phyloP scores from a whole-genome alignment of 2,329 filamentous ascomycete species.

The Juglanconis sp. region DNA sequence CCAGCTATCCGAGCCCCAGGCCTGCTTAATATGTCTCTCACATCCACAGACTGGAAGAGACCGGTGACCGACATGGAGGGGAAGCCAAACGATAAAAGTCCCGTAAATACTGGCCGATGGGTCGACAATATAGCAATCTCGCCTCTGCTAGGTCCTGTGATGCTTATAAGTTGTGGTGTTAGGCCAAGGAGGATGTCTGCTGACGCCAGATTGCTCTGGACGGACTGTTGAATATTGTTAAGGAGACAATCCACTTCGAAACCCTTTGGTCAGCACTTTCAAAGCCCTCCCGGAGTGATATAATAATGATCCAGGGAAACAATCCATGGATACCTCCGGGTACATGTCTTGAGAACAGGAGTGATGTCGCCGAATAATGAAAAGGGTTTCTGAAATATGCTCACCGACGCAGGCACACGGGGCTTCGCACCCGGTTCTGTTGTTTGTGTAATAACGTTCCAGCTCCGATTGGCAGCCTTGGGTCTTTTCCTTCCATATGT shows the following conservation, averaged over 20 bases:
- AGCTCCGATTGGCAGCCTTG: neutral
- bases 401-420: neutral
- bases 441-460: neutral
- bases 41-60: neutral
- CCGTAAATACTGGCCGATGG: neutral
- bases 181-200: constrained; percentile 3
- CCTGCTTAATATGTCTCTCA: neutral
- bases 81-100: neutral
- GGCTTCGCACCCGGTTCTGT: neutral
- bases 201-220: constrained; percentile 1
- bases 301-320: too few relatives aligned
- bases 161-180: neutral
- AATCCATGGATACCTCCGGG: neutral
- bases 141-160: neutral
- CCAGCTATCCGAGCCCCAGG: neutral
- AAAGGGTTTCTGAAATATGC: neutral
- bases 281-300: too few relatives aligned
- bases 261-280: too few relatives aligned
- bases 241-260: constrained; percentile 1
- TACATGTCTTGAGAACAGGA: too few relatives aligned
- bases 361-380: too few relatives aligned
- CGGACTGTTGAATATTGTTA: neutral
- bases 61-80: neutral
- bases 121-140: neutral
- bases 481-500: neutral